A percentile compares a stretch with the other conserved stretches of the same genome.
These are phyloP conservation scores for Zymoseptoria passerinii DNA, from an alignment of 2,329 filamentous ascomycete genomes.

Conservation along the genomic window DNA sequence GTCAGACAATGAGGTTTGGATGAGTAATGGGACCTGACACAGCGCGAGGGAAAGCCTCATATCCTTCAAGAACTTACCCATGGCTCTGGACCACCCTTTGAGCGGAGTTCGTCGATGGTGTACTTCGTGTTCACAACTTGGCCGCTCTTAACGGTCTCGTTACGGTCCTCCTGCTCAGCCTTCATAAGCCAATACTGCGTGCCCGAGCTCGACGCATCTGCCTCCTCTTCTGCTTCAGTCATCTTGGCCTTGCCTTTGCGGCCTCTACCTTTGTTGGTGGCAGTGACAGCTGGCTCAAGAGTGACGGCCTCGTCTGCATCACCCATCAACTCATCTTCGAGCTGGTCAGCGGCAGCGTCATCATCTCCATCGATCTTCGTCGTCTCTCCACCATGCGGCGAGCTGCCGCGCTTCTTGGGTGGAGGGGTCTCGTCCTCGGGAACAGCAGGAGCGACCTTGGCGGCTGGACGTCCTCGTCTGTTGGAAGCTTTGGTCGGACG, in stretches of 20 bases:
- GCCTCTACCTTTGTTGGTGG: conserved; percentile 9
- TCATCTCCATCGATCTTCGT: conserved; percentile 25
- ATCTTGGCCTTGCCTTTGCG: conserved; percentile 14
- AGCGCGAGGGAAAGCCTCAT: background rate
- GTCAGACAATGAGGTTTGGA: background rate
- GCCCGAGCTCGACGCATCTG: conserved; percentile 6
- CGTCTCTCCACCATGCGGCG: conserved; percentile 24
- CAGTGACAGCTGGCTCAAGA: conserved; percentile 10
- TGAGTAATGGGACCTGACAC: background rate
- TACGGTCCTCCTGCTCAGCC: conserved; percentile 68
- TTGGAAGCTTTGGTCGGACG: conserved; percentile 7
- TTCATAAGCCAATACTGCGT: conserved; percentile 43
- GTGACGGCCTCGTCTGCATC: conserved; percentile 8
- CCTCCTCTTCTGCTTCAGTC: conserved; percentile 5
- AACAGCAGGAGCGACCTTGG: conserved; percentile 8
- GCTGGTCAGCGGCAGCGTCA: conserved; percentile 22
- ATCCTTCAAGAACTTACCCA: conserved; percentile 65
- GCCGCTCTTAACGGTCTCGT: conserved; percentile 59
- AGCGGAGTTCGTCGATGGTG: conserved; percentile 80
- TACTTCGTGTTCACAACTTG: conserved; percentile 84
- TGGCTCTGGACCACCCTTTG: conserved; percentile 66
- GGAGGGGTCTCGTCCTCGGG: conserved; percentile 12
- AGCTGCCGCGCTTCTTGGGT: conserved; percentile 23
- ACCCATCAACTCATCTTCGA: conserved; percentile 24
- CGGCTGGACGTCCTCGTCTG: conserved; percentile 3